Evolutionary conservation across 1,139 yeast species (phyloP), one percentile per base, ranked within the genome.

Genomic region (Magnusiomyces tetraspermus): DNA sequence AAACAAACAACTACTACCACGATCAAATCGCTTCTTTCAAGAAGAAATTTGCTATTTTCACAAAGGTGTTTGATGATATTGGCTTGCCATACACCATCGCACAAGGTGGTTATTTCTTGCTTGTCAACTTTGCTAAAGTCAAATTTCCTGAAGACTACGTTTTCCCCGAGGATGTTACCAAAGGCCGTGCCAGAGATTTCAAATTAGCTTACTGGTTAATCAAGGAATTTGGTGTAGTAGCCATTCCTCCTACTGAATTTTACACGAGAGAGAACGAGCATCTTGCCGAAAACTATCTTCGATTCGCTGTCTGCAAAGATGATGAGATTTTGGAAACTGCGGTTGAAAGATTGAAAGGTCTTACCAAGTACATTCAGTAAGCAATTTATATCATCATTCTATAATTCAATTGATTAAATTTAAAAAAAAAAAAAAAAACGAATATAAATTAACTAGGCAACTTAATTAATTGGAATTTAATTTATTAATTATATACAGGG

Each of bases 221-320:
- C 63, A 83, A 81, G 65, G 96, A 90, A 65, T 70, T 92, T 53
- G 98, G 98, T 3, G 95, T 92, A 46, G 97, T 92, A 24, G 85
- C 95, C 4, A 90, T 92, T 60, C 98, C 98, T 13, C 97, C 97
- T 31, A 85, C 96, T 3, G 98, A 90, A 68, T 92, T 92, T 65
- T 81, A 87, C 64, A 77, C 80, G 46, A 76, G 79, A 47, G 82
- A 85, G 67, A 78, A 79, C 56, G 90, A 86, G 33, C 76, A 79
- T 55, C 79, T 83, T 19, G 89, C 92, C 51, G 96, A 89, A 65
- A 84, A 86, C 61, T 80, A 89, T 66, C 74, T 92, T 57, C 80
- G 98, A 66, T 90, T 92, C 68, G 97, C 98, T 17, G 95, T 92
- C 19, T 92, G 98, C 75, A 92, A 92, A 71, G 96, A 85, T 62